Conservation (phyloP, 106 monocot species). For the Acorus gramineus region DNA sequence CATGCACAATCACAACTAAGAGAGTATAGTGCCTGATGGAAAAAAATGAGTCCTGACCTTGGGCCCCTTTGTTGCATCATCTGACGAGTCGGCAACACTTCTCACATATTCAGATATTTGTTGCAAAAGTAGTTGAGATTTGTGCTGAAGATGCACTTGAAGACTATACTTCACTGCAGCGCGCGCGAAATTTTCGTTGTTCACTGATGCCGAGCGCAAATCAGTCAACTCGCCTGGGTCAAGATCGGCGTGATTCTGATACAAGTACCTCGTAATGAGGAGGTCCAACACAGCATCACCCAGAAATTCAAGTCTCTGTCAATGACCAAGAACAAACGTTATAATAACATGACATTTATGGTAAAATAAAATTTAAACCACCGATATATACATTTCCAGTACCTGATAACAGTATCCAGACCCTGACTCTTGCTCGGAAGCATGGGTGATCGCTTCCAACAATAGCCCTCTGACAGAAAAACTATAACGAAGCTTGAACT, state of each 20-base stretch:
- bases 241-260: conserved; percentile 35
- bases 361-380: too few relatives aligned
- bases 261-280: conserved; percentile 69
- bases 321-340: too few relatives aligned
- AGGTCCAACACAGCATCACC: conserved; percentile 82
- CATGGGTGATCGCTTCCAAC: conserved; percentile 80
- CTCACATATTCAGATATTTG: conserved; percentile 61
- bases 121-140: conserved; percentile 52
- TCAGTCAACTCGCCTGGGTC: conserved; percentile 85
- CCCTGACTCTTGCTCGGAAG: conserved; percentile 47
- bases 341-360: too few relatives aligned
- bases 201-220: conserved; percentile 78
- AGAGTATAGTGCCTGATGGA: not conserved
- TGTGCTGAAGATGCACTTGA: conserved; percentile 65
- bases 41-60: conserved; percentile 31
- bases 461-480: conserved; percentile 64
- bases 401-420: conserved; percentile 73
- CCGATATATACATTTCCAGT: not conserved
- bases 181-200: conserved; percentile 81
- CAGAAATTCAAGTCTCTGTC: conserved; percentile 81
- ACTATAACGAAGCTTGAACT: conserved; percentile 55
- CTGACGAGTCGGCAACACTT: conserved; percentile 12
- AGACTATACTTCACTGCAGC: conserved; percentile 67
- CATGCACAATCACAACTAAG: too few relatives aligned
- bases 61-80: conserved; percentile 31